Base-by-base conservation (phyloP, 257 asterid species). In the Paulownia fortunei region DNA sequence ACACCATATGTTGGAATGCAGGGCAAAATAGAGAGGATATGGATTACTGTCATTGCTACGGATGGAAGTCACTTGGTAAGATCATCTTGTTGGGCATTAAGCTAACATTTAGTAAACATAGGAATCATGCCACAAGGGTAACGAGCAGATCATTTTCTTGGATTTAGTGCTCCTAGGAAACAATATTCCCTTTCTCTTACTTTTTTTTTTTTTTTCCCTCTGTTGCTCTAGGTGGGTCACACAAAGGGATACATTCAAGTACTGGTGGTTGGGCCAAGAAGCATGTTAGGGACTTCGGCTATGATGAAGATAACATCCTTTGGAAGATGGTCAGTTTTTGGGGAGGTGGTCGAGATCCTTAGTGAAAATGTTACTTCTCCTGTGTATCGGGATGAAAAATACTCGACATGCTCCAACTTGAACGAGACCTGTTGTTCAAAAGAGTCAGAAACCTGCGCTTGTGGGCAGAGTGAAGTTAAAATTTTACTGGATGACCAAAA, bases 221-320 rank as follows among this genome's bases (percentile, higher is more conserved):
- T 46, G 52, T 66, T 64, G 71, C 67, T 78, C 12, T 84, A 95
- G 99, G 98, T 93, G 84, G 97, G 99, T 70, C 99, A 95, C 90
- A 95, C 99, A 0, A 95, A 95, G 98, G n/a, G 97, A 76, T 95
- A 95, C 80, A 85, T 95, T 74, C 99, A 95, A 81, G 98, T 95
- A 46, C 92, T 95, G 47, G 97, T 95, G 67, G 82, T 77, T 72
- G 99, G 98, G 42, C 84, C 93, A 39, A 89, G 84, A 75, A 93
- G 91, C 93, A 74, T 95, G 95, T 69, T 89, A 82, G 99, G 99
- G 32, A 76, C 89, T 75, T 95, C 98, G 18, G 95, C 96, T 47
- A 82, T 83, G 76, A 97, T 83, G 80, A 93, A 88, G 77, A 92
- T 95, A 86, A 90, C 90, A 42, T 92, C 98, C 12, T 85, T 88